phyloP scores from a whole-genome alignment of 306 rosid species.

The Begonia loranthoides region DNA sequence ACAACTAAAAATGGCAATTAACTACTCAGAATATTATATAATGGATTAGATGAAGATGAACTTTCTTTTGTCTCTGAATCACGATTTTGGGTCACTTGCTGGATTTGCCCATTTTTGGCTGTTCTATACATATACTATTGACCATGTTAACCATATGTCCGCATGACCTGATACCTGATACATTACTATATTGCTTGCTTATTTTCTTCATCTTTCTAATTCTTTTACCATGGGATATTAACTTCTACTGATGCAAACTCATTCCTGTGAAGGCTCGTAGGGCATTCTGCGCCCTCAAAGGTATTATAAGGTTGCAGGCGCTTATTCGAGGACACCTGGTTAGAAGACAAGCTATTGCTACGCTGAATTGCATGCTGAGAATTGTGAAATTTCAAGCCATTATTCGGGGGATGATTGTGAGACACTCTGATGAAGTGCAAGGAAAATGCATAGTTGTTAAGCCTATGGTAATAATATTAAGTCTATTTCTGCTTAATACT shows the following conservation, averaged over 20 bases:
- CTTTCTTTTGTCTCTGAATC: too few species aligned
- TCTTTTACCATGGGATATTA: neutral
- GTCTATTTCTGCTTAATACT: too few species aligned
- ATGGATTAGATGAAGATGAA: too few species aligned
- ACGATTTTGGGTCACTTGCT: too few species aligned
- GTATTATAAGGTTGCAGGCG: conserved; percentile 98
- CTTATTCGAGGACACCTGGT: conserved; percentile 99
- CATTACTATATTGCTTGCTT: too few species aligned
- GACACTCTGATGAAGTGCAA: conserved; percentile 57
- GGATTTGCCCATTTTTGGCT: too few species aligned
- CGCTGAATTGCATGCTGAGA: conserved; percentile 67
- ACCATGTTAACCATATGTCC: too few species aligned
- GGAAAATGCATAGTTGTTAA: conserved; percentile 25
- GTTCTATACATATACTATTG: too few species aligned
- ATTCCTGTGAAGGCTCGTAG: conserved; percentile 84
- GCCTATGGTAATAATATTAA: conserved; percentile 28
- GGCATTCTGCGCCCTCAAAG: conserved; percentile 91
- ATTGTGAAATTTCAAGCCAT: conserved; percentile 84
- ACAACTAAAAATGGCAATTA: too few species aligned
- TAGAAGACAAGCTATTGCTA: conserved; percentile 91
- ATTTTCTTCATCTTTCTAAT: too few species aligned
- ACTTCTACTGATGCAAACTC: conserved; percentile 12
- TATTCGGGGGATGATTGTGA: conserved; percentile 58
- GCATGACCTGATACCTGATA: too few species aligned
- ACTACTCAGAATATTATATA: too few species aligned